Conservation (phyloP, 176 grass and related monocot genomes). For the sorghum (Sorghum bicolor) region Sorghum_bicolor_NCBIv3 NC_012872.2:6128001-6128500, state of each 20-base stretch:
- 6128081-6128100: background rate
- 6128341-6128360: background rate
- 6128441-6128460: background rate
- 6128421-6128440: background rate
- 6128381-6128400: background rate
- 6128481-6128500: background rate
- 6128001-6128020: no score
- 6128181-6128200: background rate
- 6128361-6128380: background rate
- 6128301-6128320: background rate
- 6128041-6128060: background rate
- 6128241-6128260: constrained; percentile 18
- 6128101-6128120: background rate
- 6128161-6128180: background rate
- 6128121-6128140: background rate
- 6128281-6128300: background rate
- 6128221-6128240: background rate
- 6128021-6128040: no score
- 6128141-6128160: background rate
- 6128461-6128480: background rate
- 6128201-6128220: background rate
- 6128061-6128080: background rate
- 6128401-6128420: background rate
- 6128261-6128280: background rate
- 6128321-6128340: background rate